A percentile compares a stretch with the other conserved stretches of the same genome.
phyloP scores from a whole-genome alignment of 345 rosid genomes.

The Alliaria petiolata region DNA sequence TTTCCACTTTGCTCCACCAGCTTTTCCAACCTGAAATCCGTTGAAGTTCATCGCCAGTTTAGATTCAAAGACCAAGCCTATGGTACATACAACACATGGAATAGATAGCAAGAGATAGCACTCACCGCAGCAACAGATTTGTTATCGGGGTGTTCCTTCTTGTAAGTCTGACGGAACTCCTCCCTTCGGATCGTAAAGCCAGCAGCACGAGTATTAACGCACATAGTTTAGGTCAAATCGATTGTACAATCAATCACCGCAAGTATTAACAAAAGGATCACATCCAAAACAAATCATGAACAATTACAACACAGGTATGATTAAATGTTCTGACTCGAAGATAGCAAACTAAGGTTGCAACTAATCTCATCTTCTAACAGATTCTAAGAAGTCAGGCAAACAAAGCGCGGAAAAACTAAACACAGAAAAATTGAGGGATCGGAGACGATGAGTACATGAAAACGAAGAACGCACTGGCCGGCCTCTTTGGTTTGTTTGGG shows the following conservation, averaged over 20 bases:
- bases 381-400: background rate
- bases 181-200: constrained; percentile 49
- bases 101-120: background rate
- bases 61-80: background rate
- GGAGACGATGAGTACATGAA: constrained; percentile 58
- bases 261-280: background rate
- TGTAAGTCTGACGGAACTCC: constrained; percentile 79
- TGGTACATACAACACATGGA: background rate
- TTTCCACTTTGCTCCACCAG: constrained; percentile 96
- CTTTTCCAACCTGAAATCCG: constrained; percentile 77
- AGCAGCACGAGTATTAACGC: background rate
- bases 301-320: background rate
- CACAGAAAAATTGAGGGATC: background rate
- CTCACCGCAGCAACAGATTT: constrained; percentile 94
- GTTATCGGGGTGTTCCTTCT: constrained; percentile 91
- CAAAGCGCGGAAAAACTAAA: no score
- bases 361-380: constrained; percentile 9
- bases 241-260: background rate
- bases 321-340: background rate
- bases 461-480: constrained; percentile 75
- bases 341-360: background rate
- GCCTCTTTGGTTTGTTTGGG: constrained; percentile 73
- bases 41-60: background rate
- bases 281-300: background rate
- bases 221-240: background rate